Percentiles rank a stretch among this genome's conserved stretches.
These are phyloP conservation scores for Eucalyptus curtisii DNA, from an alignment of 345 rosid genomes.

Conservation along the genomic window DNA sequence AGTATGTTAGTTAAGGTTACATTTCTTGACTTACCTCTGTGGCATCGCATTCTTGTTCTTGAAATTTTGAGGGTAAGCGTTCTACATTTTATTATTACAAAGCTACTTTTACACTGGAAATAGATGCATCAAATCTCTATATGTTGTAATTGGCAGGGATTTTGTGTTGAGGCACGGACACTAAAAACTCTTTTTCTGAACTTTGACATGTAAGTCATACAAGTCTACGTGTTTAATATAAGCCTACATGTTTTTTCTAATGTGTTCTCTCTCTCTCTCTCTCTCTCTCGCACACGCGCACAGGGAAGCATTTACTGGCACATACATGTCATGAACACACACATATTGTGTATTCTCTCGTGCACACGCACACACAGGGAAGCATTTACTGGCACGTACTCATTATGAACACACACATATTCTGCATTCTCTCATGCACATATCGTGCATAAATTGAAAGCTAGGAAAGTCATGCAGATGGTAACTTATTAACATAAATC, in stretches of 20 bases:
- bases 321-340: neutral
- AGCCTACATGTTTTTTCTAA: neutral
- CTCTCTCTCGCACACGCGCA: neutral
- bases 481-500: neutral
- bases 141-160: slow-evolving; percentile 45
- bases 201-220: slow-evolving; percentile 76
- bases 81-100: neutral
- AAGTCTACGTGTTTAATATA: neutral
- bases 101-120: neutral
- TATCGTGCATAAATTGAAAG: neutral
- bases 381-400: no score
- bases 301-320: neutral
- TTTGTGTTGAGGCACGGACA: slow-evolving; percentile 93
- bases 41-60: slow-evolving; percentile 99
- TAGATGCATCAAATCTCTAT: neutral
- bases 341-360: no score
- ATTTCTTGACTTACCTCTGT: slow-evolving; percentile 85
- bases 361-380: no score
- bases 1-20: slow-evolving; percentile 91
- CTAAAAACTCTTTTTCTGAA: slow-evolving; percentile 75
- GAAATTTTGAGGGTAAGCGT: slow-evolving; percentile 87
- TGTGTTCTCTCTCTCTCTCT: neutral
- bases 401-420: no score
- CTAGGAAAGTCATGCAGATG: neutral
- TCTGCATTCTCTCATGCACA: no score